A percentile compares a stretch with the other conserved stretches of the same genome.
phyloP scores from a whole-genome alignment of 2,329 filamentous ascomycete species.

The Thielaviopsis cerberus region DNA sequence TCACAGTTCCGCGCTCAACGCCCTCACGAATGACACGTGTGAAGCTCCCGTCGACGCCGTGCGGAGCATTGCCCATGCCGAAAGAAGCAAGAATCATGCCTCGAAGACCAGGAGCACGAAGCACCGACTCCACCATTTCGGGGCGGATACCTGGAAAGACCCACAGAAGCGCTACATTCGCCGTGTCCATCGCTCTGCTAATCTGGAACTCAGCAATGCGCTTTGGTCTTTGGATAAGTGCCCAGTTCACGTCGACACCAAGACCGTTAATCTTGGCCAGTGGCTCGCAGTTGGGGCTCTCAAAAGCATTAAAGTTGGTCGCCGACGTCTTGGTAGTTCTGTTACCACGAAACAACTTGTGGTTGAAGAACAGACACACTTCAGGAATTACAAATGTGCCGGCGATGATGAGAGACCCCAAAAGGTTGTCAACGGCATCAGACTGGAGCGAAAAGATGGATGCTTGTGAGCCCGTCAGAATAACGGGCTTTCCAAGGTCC shows the following conservation, averaged over 20 bases:
- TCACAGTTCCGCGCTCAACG: constrained; percentile 61
- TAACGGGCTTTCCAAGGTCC: constrained; percentile 77
- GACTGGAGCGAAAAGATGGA: constrained; percentile 82
- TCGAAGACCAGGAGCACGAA: constrained; percentile 55
- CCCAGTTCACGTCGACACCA: constrained; percentile 66
- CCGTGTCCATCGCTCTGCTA: constrained; percentile 58
- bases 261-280: constrained; percentile 66
- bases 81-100: constrained; percentile 83
- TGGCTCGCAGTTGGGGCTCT: constrained; percentile 68
- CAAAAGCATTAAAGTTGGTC: constrained; percentile 72
- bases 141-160: constrained; percentile 86
- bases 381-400: constrained; percentile 86
- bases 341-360: constrained; percentile 77
- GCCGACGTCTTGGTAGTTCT: constrained; percentile 75
- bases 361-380: constrained; percentile 85
- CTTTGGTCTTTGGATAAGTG: constrained; percentile 54
- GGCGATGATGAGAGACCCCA: constrained; percentile 74
- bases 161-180: constrained; percentile 75
- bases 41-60: constrained; percentile 59
- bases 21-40: constrained; percentile 60
- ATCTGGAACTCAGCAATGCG: constrained; percentile 56
- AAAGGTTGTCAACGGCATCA: constrained; percentile 77
- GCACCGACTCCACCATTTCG: constrained; percentile 77
- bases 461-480: constrained; percentile 66
- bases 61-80: constrained; percentile 79